Evolutionary conservation across 2,329 filamentous ascomycete species (phyloP), one percentile per base, ranked within the genome.

Genomic region (Rutstroemia sp.): DNA sequence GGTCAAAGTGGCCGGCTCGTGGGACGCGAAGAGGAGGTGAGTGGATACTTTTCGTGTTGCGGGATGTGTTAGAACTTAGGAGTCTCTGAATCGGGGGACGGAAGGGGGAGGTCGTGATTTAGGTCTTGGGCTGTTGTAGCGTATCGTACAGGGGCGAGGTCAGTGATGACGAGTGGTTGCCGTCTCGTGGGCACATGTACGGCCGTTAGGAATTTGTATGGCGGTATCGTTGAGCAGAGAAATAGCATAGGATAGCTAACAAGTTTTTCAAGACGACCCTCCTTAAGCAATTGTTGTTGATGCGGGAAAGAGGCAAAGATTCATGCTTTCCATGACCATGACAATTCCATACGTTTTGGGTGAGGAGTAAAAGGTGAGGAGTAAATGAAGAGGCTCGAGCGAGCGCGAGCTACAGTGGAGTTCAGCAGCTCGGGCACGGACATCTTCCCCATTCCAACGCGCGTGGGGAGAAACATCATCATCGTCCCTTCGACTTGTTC

Each of bases 311-410:
- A 34, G 10, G 30, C 30, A 34, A 34, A 34, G 30, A 34, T 34
- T 34, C 30, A 34, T 34, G 9, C 30, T 34, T 34, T 10, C 9
- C 12, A 14, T 34, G 30, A 34, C 10, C 14, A 12, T 10, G 12
- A n/a, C n/a, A n/a, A n/a, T n/a, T n/a, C 12, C 30, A 12, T 34
- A 12, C 30, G 12, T 34, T 34, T 34, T 12, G 5, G 39, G 39
- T 8, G 39, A n/a, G 39, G 39, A 17, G 16, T 45, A 54, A 38
- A 54, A 8, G 39, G 39, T 8, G 39, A n/a, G 39, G 39, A 17
- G 16, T 45, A 54, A 38, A 54, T 54, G 51, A 54, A 54, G 51
- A 45, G 51, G 51, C 27, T 48, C 38, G 51, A 54, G 10, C 30
- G 30, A 34, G 10, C 30, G 30, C 27, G 44, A 53, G 30, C 17